Base-by-base conservation (phyloP, 768 basidiomycete species). In the Mycena haematopus region DNA sequence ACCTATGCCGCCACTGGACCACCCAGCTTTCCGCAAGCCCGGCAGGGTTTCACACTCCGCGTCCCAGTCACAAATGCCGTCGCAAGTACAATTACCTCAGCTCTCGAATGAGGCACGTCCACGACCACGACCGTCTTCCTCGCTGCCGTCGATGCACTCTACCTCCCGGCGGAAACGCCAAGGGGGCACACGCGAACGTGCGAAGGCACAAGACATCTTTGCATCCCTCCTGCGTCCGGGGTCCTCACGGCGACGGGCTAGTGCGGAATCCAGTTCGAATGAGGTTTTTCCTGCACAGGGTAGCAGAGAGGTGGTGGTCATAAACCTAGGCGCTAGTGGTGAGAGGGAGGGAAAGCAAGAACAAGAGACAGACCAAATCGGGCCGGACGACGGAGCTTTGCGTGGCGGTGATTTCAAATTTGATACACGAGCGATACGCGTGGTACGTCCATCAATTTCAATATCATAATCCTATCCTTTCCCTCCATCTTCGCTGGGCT, bases 361-460 rank as follows among this genome's bases (percentile, higher is more conserved):
- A 14, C 22, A 35, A 22, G 22, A 15, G 33, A 22, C 29, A n/a
- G 56, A 56, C 24, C 19, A 25, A 19, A 8, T 31, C 59, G 45
- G 52, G 49, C 60, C 38, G 19, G 35, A 52, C 19, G 10, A 24
- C 60, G 53, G 60, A 31, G 56, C 53, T 63, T 45, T 38, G 22
- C 25, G 47, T 47, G 46, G 24, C 36, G 25, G 35, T 52, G 61
- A 58, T 58, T 29, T 56, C n/a, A 66, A 66, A 58, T 62, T 66
- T 62, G 65, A 66, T 61, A 31, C 62, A 61, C 66, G 66, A 46
- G 46, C 22, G 27, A 58, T 58, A 56, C 62, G 66, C 56, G 62
- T 64, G 66, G 66, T 67, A 60, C 35, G 66, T 64, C 56, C 40
- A 56, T 60, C 59, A 59, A 46, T 44, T 52, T 25, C 46, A 4